Conservation (phyloP, 2,329 filamentous ascomycete genomes). For the Ambrosiella cleistominuta region DNA sequence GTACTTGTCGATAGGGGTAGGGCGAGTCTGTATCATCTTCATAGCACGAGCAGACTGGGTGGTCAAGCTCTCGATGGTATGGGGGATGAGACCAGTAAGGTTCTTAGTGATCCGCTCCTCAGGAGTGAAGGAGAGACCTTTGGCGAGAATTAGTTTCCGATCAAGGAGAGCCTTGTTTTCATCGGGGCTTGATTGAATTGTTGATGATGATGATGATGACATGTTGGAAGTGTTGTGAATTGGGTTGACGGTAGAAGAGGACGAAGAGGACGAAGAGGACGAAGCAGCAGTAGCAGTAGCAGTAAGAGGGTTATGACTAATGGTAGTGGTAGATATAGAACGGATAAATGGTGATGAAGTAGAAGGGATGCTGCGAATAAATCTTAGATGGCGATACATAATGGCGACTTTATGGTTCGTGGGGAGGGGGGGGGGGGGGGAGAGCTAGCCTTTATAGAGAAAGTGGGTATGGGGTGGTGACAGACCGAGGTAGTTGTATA, state of each 20-base stretch:
- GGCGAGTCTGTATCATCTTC: slow-evolving; percentile 53
- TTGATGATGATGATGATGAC: slow-evolving; percentile 1
- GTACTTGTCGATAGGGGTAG: slow-evolving; percentile 63
- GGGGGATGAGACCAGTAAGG: slow-evolving; percentile 47
- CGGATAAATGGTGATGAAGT: slow-evolving; percentile 7
- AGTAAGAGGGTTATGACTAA: neutral
- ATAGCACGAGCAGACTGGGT: slow-evolving; percentile 50
- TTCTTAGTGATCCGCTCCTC: slow-evolving; percentile 47
- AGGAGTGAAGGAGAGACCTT: slow-evolving; percentile 46
- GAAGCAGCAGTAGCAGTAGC: slow-evolving; percentile 1
- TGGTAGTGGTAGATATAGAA: slow-evolving; percentile 11
- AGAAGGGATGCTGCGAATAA: slow-evolving; percentile 7
- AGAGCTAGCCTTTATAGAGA: slow-evolving; percentile 9
- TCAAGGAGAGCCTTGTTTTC: slow-evolving; percentile 1
- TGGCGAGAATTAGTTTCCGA: slow-evolving; percentile 12
- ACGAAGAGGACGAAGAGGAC: neutral
- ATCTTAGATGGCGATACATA: slow-evolving; percentile 10
- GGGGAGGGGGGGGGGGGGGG: neutral
- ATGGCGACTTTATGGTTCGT: neutral
- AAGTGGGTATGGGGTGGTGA: neutral
- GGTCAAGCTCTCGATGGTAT: slow-evolving; percentile 42
- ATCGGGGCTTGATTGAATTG: neutral
- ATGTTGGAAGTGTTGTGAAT: neutral
- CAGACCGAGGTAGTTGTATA: neutral
- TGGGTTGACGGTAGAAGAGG: neutral